Evolutionary conservation across 139 green algal genomes (phyloP).

Genomic region (Deuterostichococcus epilithicus): DNA sequence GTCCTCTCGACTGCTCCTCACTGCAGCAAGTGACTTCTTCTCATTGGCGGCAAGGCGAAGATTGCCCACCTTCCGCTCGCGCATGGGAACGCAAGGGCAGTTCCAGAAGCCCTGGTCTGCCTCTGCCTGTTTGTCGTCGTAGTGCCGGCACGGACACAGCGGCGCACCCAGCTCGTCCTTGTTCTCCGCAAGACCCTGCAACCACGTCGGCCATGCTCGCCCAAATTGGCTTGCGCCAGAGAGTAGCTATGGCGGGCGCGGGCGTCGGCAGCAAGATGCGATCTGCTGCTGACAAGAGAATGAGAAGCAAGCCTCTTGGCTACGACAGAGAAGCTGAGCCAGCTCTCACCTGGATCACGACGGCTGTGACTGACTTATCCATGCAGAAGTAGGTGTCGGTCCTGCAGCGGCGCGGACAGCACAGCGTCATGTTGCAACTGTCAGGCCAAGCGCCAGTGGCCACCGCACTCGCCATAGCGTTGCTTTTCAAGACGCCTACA

Average conservation of each 20-base stretch:
- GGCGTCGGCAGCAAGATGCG: too few species aligned
- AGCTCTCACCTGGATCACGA: constrained; percentile 88
- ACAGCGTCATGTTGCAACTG: too few species aligned
- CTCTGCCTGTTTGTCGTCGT: constrained; percentile 97
- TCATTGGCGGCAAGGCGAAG: too few species aligned
- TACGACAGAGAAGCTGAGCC: not conserved
- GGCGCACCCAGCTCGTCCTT: constrained; percentile 94
- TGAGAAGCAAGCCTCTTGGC: not conserved
- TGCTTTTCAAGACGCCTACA: too few species aligned
- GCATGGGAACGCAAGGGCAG: constrained; percentile 98
- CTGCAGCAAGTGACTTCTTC: not conserved
- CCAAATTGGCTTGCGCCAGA: not conserved
- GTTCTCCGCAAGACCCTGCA: constrained; percentile 94
- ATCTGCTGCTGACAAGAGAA: not conserved
- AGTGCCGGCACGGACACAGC: constrained; percentile 96
- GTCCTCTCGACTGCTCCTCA: not conserved
- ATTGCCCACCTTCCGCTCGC: constrained; percentile 82
- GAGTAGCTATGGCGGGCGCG: too few species aligned
- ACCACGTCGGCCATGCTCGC: not conserved
- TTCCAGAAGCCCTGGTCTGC: constrained; percentile 97
- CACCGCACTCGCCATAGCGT: too few species aligned
- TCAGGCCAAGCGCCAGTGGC: too few species aligned
- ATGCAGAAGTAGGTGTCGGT: constrained; percentile 95
- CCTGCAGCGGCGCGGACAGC: constrained; percentile 44
- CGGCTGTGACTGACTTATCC: constrained; percentile 96